phyloP scores from a whole-genome alignment of 306 rosid genomes.

The Macrotyloma uniflorum region DNA sequence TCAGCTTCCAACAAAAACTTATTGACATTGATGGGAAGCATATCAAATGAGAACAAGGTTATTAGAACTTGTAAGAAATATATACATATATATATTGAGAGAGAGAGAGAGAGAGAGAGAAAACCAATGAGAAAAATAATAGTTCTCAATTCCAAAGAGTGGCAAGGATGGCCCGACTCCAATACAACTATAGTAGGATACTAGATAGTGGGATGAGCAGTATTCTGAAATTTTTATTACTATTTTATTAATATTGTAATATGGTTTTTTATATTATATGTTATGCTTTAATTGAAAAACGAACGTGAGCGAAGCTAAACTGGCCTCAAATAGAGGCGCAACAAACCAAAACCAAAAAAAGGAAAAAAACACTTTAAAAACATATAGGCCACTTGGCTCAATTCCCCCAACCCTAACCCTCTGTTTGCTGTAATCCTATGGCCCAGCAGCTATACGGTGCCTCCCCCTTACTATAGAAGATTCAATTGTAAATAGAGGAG shows the following conservation, averaged over 20 bases:
- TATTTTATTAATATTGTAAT: no score
- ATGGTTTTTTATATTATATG: no score
- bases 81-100: no score
- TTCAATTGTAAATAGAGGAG: not conserved
- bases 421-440: not conserved
- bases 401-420: not conserved
- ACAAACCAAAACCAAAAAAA: not conserved
- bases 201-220: not conserved
- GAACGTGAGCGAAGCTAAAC: not conserved
- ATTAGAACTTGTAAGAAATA: no score
- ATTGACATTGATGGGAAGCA: no score
- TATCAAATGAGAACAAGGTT: no score
- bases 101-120: no score
- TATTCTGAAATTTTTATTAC: no score
- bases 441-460: not conserved
- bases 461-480: not conserved
- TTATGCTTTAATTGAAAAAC: no score
- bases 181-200: not conserved
- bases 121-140: not conserved
- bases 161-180: not conserved
- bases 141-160: not conserved
- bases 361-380: no score
- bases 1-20: not conserved
- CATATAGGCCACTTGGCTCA: not conserved
- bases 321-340: not conserved